Evolutionary conservation across 805 yeast species (phyloP).

Genomic region (Metschnikowia proteae): DNA sequence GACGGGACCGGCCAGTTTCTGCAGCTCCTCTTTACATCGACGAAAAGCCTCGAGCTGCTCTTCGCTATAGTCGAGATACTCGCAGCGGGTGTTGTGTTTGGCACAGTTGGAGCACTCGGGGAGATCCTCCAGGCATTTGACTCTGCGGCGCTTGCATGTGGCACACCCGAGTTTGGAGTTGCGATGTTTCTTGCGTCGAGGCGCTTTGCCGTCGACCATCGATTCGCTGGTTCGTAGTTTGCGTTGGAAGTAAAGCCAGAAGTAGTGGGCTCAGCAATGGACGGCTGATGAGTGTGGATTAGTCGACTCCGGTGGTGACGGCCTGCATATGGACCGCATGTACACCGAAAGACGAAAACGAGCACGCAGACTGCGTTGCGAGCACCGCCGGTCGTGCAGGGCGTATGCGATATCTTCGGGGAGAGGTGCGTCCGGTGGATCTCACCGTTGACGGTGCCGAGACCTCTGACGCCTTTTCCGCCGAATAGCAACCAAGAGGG

Average conservation of each 20-base stretch:
- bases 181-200: slow-evolving; percentile 22
- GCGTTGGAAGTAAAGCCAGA: not conserved
- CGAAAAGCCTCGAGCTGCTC: slow-evolving; percentile 30
- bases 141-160: slow-evolving; percentile 19
- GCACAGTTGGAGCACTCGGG: slow-evolving; percentile 39
- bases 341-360: not conserved
- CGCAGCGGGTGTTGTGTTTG: slow-evolving; percentile 39
- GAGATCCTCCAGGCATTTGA: slow-evolving; percentile 30
- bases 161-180: slow-evolving; percentile 21
- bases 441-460: not conserved
- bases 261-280: not conserved
- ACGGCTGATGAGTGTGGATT: not conserved
- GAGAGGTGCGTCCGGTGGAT: too few species aligned
- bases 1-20: not conserved
- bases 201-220: slow-evolving; percentile 1
- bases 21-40: slow-evolving; percentile 14
- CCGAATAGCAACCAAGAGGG: not conserved
- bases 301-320: not conserved
- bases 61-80: slow-evolving; percentile 33
- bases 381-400: not conserved
- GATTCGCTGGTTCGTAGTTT: not conserved
- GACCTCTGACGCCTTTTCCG: not conserved
- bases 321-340: not conserved
- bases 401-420: too few species aligned
- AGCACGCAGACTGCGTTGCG: not conserved